phyloP scores from a whole-genome alignment of 2,329 filamentous ascomycete genomes.

The Fusarium mangiferae region DNA sequence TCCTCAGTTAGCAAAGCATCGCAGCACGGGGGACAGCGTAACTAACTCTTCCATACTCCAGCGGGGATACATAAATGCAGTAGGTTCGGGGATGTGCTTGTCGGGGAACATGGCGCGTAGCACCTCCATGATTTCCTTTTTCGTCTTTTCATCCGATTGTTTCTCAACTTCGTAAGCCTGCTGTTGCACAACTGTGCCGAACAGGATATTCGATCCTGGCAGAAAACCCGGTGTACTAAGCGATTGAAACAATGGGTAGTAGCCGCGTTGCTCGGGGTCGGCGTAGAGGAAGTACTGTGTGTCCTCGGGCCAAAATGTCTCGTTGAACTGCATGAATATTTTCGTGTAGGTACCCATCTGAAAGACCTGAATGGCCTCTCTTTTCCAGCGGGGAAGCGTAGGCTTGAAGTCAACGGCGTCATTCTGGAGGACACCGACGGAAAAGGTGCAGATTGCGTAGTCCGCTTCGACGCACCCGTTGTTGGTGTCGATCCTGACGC shows the following conservation, averaged over 20 bases:
- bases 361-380: conserved; percentile 67
- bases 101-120: conserved; percentile 72
- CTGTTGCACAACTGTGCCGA: conserved; percentile 59
- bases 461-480: conserved; percentile 68
- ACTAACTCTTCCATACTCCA: conserved; percentile 42
- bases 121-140: conserved; percentile 68
- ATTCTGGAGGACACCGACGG: conserved; percentile 73
- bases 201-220: conserved; percentile 70
- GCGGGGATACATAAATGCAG: conserved; percentile 66
- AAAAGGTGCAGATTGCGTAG: conserved; percentile 75
- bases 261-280: conserved; percentile 54
- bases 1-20: conserved; percentile 57
- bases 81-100: conserved; percentile 66
- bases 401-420: conserved; percentile 68
- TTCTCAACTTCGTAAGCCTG: conserved; percentile 62
- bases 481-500: conserved; percentile 64
- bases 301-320: conserved; percentile 69
- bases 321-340: conserved; percentile 75
- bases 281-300: conserved; percentile 59
- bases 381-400: conserved; percentile 71
- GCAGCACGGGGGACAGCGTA: rapidly evolving
- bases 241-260: conserved; percentile 71
- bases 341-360: conserved; percentile 79
- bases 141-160: conserved; percentile 67
- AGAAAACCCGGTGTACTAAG: conserved; percentile 67